These are phyloP conservation scores for Pestalotiopsis sp. DNA, from an alignment of 2,329 filamentous ascomycete species.

Conservation along the genomic window DNA sequence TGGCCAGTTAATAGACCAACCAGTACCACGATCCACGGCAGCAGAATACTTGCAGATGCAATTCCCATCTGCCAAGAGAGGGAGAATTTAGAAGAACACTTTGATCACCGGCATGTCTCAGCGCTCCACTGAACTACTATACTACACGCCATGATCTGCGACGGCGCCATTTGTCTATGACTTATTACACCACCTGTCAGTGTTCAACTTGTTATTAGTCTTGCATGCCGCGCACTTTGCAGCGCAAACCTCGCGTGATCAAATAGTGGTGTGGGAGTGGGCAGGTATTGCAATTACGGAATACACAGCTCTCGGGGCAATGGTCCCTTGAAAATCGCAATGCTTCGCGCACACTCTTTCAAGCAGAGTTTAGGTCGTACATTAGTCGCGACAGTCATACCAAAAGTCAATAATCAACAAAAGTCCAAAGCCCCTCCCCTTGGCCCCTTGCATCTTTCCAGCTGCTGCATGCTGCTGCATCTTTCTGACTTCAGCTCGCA, in stretches of 20 bases:
- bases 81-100: background rate
- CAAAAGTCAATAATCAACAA: background rate
- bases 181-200: background rate
- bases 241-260: background rate
- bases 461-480: background rate
- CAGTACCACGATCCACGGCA: background rate
- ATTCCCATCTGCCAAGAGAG: background rate
- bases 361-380: background rate
- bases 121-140: background rate
- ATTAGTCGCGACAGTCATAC: background rate
- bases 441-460: background rate
- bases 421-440: background rate
- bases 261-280: background rate
- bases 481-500: background rate
- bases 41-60: background rate
- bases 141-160: background rate
- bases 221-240: background rate
- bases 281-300: too few species aligned
- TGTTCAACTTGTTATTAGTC: background rate
- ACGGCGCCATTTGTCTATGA: background rate
- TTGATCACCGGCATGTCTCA: constrained; percentile 2
- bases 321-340: too few species aligned
- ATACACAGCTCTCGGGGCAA: too few species aligned
- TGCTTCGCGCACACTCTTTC: background rate
- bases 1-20: too few species aligned